Percentiles rank a stretch among this genome's conserved stretches.
Conservation (phyloP, 495 filamentous ascomycete species). For the Pyrenula aspistea region DNA sequence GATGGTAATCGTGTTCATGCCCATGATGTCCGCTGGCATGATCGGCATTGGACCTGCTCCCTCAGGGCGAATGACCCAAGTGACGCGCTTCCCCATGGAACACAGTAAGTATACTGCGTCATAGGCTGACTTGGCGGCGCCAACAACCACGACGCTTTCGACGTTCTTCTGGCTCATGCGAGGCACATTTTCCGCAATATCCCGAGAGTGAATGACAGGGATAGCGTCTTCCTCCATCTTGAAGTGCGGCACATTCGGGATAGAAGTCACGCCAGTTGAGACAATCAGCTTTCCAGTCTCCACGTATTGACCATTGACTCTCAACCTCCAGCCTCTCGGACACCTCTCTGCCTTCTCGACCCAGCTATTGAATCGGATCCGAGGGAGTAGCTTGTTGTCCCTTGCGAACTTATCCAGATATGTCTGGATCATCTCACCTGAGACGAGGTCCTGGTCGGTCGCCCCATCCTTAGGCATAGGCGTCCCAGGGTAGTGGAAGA, state of each 20-base stretch:
- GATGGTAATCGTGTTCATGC: conserved; percentile 6
- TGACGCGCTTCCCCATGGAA: conserved; percentile 27
- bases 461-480: conserved; percentile 12
- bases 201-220: conserved; percentile 5
- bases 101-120: conserved; percentile 12
- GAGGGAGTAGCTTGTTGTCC: conserved; percentile 9
- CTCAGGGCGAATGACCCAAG: conserved; percentile 29
- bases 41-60: conserved; percentile 19
- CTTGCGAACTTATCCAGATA: conserved; percentile 10
- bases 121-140: conserved; percentile 17
- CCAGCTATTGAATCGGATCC: conserved; percentile 7
- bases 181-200: neutral
- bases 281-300: conserved; percentile 4
- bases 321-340: neutral
- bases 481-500: conserved; percentile 24
- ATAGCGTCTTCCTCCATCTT: neutral
- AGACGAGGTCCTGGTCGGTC: conserved; percentile 6
- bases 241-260: conserved; percentile 2
- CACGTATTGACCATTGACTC: neutral
- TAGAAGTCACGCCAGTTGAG: conserved; percentile 6
- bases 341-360: conserved; percentile 4
- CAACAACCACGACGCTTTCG: conserved; percentile 10
- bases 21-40: conserved; percentile 4
- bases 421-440: conserved; percentile 9
- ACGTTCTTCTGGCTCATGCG: neutral